Conservation (phyloP, 805 yeast species). For the Myxozyma mucilagina region DNA sequence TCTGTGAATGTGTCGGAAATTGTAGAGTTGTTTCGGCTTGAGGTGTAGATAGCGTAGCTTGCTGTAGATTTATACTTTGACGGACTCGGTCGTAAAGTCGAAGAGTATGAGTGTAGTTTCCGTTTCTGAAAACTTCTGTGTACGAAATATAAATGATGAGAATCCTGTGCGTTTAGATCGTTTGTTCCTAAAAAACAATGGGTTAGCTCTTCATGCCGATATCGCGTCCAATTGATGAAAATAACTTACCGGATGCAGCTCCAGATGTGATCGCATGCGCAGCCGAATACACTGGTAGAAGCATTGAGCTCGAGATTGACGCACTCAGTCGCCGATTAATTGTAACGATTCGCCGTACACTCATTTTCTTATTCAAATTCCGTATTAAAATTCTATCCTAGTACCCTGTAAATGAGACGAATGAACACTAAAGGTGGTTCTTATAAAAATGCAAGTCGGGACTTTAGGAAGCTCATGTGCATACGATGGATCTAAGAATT, state of each 20-base stretch:
- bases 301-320: neutral
- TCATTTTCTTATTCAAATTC: neutral
- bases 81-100: neutral
- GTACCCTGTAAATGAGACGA: neutral
- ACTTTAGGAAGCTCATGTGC: neutral
- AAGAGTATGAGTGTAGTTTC: neutral
- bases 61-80: neutral
- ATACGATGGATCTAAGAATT: neutral
- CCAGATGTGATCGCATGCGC: conserved; percentile 4
- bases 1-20: neutral
- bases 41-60: neutral
- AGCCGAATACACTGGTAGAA: neutral
- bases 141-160: neutral
- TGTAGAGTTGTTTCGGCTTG: conserved; percentile 1
- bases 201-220: neutral
- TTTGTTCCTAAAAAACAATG: neutral
- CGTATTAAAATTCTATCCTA: neutral
- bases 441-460: neutral
- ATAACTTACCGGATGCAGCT: neutral
- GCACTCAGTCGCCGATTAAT: conserved; percentile 1
- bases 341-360: neutral
- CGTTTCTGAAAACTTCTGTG: conserved; percentile 1
- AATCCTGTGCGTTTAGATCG: neutral
- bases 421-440: neutral
- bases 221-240: neutral